Evolutionary conservation across 768 basidiomycete genomes (phyloP).

Genomic region (Chalciporus pseudorubinellus): DNA sequence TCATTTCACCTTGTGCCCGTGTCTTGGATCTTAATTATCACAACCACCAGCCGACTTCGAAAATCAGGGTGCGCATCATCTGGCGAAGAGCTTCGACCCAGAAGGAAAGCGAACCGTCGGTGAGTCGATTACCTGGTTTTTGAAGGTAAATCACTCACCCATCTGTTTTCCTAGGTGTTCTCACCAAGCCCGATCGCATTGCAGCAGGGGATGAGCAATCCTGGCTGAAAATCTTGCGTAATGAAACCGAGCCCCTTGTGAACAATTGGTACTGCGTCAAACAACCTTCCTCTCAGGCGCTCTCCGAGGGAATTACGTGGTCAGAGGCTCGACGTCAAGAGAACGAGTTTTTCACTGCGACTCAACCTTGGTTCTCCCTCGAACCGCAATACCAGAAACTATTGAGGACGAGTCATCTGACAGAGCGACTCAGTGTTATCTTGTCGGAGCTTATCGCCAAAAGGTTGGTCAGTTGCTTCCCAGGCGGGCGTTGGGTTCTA

Average conservation of each 20-base stretch:
- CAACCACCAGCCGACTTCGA: conserved; percentile 66
- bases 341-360: conserved; percentile 49
- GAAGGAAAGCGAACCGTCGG: conserved; percentile 69
- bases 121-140: conserved; percentile 25
- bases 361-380: conserved; percentile 50
- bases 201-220: conserved; percentile 12
- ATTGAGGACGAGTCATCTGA: conserved; percentile 55
- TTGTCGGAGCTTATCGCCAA: conserved; percentile 60
- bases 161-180: conserved; percentile 45
- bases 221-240: conserved; percentile 56
- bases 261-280: conserved; percentile 37
- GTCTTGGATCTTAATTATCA: too few species aligned
- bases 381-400: conserved; percentile 48
- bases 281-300: conserved; percentile 27
- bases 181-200: conserved; percentile 71
- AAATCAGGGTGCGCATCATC: conserved; percentile 70
- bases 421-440: conserved; percentile 52
- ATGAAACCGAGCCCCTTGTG: conserved; percentile 36
- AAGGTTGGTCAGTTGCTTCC: conserved; percentile 37
- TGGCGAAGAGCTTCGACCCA: conserved; percentile 60
- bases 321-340: conserved; percentile 56
- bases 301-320: conserved; percentile 40
- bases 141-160: too few species aligned
- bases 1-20: too few species aligned
- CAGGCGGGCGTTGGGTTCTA: not conserved